Conservation (phyloP, 768 basidiomycete genomes). For the Amanita pallidorosea region DNA sequence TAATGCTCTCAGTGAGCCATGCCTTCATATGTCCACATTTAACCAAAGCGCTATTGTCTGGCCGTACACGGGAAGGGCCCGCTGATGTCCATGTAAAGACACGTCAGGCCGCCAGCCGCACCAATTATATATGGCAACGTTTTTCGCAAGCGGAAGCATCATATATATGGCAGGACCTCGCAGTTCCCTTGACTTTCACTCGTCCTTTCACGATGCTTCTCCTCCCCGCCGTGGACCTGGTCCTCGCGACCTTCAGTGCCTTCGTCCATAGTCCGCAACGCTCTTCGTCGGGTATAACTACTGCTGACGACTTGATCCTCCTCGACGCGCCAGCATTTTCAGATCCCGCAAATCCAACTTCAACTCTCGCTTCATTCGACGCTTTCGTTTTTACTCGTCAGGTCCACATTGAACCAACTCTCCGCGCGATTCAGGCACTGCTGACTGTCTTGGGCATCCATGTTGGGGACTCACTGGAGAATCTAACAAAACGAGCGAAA, state of each 20-base stretch:
- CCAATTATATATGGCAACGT: no score
- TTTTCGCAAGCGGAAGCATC: no score
- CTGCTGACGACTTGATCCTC: slow-evolving; percentile 21
- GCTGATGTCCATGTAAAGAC: no score
- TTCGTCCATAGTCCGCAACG: not conserved
- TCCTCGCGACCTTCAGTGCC: not conserved
- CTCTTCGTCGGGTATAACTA: not conserved
- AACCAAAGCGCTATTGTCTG: no score
- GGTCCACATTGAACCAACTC: slow-evolving; percentile 15
- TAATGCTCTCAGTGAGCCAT: no score
- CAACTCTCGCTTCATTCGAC: slow-evolving; percentile 21
- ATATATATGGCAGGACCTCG: no score
- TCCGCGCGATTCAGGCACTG: slow-evolving; percentile 11
- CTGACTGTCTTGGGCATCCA: slow-evolving; percentile 20
- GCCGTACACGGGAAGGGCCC: no score
- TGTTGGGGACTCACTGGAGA: slow-evolving; percentile 17
- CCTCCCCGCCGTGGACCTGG: not conserved
- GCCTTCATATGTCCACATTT: no score
- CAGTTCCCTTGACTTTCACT: no score
- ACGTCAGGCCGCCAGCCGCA: no score
- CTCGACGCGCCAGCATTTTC: slow-evolving; percentile 30
- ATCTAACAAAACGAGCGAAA: slow-evolving; percentile 19
- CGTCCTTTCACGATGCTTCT: no score
- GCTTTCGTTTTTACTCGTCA: slow-evolving; percentile 24
- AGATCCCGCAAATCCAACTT: slow-evolving; percentile 20